Base-by-base conservation (phyloP, 169 alveolate species). In the Theileria sp. region DNA sequence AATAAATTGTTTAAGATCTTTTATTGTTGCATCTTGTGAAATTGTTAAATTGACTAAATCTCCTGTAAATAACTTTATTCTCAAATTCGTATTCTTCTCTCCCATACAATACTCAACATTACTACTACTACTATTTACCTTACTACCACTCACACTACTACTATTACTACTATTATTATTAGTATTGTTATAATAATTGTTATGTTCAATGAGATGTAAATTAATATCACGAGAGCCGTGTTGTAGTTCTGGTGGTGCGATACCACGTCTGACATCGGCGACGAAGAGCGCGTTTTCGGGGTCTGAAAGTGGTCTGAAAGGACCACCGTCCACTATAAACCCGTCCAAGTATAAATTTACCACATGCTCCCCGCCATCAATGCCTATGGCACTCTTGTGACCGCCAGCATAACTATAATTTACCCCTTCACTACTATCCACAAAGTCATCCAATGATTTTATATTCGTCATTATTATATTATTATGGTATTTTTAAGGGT, bases 191-290 rank as follows among this genome's bases (percentile, higher is more conserved):
- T 44, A 44, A 8, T 44, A 34, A 51, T 67, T 69, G 30, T 76
- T 64, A 13, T 84, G 74, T 44, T 84, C 90, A 17, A 84, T 68
- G 8, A 84, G 61, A 32, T 61, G 78, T 0, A 84, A 56, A 23
- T 73, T 44, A 4, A 77, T 77, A 0, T 84, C 84, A 21, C 89
- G 76, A 60, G 88, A 88, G 12, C 87, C 87, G 44, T 78, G 91
- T 44, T 90, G 88, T 12, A 96, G 89, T 84, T 96, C 98, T 44
- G 88, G 93, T 9, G 99, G 99, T 19, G 97, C 97, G n/a, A 94
- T 78, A 3, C 97, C 97, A 70, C 94, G 91, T 72, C 92, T 96
- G 8, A 97, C 88, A 80, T 96, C 96, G n/a, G 88, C 81, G 89
- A 97, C 88, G 75, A 97, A 97, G 68, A 87, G 73, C 51, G 92